Base-by-base conservation (phyloP, 305 asterid genomes). In the Ruellia speciosa region DNA sequence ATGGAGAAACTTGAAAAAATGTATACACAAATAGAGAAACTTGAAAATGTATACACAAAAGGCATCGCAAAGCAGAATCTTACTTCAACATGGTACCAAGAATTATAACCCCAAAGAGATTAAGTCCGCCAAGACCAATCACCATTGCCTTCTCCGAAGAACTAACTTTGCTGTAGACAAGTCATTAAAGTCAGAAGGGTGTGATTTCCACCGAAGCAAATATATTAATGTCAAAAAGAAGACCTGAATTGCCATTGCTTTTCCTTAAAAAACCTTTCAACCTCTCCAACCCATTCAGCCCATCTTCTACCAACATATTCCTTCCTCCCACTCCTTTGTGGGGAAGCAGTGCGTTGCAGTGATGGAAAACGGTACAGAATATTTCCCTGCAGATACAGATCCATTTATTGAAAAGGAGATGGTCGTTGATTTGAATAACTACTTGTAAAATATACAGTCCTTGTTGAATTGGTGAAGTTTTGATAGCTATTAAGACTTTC, bases 61-160 rank as follows among this genome's bases (percentile, higher is more conserved):
- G 65, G 52, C 37, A 59, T 67, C 20, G 54, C 60, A 47, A 64
- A 63, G 60, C 56, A 66, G 65, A 43, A 56, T 73, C 81, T 14
- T 86, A 93, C 99, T 81, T 86, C 75, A 88, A 65, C 95, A 93
- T 82, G 81, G 92, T 66, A 64, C 99, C 88, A 55, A 93, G 99
- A 75, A 83, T 16, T 67, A 93, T 64, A 67, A 88, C 89, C 55
- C 99, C 99, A 69, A 86, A 73, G 6, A 93, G 77, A 80, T 93
- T 93, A 60, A 93, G 79, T 55, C 89, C 94, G 48, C 99, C 99
- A 59, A 93, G 88, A 77, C 96, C 99, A 60, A 85, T 50, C 77
- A 75, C 99, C 97, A 93, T 66, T 61, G 95, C 97, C 79, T 79
- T 85, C 79, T 88, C 95, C 9, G 96, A 81, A 59, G 77, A 52